A percentile compares a stretch with the other conserved stretches of the same genome.
phyloP scores from a whole-genome alignment of 352 stramenopile genomes.

The Pythium sukuiense region DNA sequence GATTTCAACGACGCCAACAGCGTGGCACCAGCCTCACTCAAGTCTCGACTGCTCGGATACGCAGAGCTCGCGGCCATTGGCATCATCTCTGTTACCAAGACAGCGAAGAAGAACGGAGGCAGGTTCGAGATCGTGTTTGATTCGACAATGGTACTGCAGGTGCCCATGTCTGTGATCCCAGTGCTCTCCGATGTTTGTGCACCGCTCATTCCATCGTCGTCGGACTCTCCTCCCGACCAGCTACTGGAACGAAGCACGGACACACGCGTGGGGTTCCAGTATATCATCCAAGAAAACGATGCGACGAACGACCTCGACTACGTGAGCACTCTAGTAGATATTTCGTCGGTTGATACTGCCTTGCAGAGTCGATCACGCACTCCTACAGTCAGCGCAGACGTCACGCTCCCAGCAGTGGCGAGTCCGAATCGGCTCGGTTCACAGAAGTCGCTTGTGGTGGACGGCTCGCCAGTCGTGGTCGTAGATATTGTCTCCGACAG shows the following conservation, averaged over 20 bases:
- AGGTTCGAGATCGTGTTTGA: conserved; percentile 63
- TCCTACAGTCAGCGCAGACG: conserved; percentile 35
- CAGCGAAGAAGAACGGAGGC: conserved; percentile 51
- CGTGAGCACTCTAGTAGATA: conserved; percentile 25
- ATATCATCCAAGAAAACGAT: conserved; percentile 40
- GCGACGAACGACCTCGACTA: conserved; percentile 32
- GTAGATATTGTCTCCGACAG: conserved; percentile 49
- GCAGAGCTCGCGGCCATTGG: conserved; percentile 46
- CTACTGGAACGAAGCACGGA: conserved; percentile 43
- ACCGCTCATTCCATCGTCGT: conserved; percentile 41
- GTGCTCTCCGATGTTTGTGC: conserved; percentile 53
- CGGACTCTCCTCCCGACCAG: conserved; percentile 33
- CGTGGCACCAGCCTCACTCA: conserved; percentile 39
- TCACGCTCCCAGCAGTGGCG: conserved; percentile 33
- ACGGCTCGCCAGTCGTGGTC: conserved; percentile 45
- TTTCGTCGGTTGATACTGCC: conserved; percentile 20
- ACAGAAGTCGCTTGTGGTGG: conserved; percentile 43
- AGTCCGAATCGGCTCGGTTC: conserved; percentile 30
- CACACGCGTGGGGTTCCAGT: conserved; percentile 58
- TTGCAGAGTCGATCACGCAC: conserved; percentile 38
- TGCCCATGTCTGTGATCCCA: conserved; percentile 42
- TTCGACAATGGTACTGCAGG: conserved; percentile 38
- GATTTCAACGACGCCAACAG: conserved; percentile 51
- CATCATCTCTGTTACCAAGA: conserved; percentile 46
- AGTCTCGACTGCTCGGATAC: conserved; percentile 46